Evolutionary conservation across 1,284 basidiomycete genomes (phyloP).

Genomic region (Volvariella surrecta): DNA sequence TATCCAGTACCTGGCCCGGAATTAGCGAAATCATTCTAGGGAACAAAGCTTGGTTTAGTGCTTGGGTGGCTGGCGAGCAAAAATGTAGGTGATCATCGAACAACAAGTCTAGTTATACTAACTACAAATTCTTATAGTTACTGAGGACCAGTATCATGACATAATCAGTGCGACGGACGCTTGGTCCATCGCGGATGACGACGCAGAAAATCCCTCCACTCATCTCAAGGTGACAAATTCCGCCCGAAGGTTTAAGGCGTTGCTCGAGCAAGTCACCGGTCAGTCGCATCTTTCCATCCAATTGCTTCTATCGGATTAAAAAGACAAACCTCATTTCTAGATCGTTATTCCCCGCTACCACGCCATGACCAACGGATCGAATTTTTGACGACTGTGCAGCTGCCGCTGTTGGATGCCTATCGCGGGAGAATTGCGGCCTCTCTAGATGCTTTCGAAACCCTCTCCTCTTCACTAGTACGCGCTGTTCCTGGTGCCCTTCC

Average conservation of each 20-base stretch:
- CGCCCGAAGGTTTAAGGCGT: conserved; percentile 71
- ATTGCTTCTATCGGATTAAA: neutral
- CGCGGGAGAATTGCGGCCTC: conserved; percentile 72
- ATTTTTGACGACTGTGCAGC: conserved; percentile 80
- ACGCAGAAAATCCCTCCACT: conserved; percentile 30
- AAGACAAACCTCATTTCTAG: conserved; percentile 24
- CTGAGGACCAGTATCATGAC: conserved; percentile 73
- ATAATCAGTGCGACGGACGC: conserved; percentile 79
- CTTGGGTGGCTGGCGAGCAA: conserved; percentile 85
- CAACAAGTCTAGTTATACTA: neutral
- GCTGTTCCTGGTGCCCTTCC: conserved; percentile 85
- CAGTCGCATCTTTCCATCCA: conserved; percentile 11
- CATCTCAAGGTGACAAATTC: conserved; percentile 68
- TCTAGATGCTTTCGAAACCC: conserved; percentile 87
- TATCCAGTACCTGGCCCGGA: conserved; percentile 51
- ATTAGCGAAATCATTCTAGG: conserved; percentile 77
- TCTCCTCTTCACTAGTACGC: conserved; percentile 81
- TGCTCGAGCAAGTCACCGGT: conserved; percentile 88
- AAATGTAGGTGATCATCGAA: conserved; percentile 50
- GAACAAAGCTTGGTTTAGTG: conserved; percentile 81
- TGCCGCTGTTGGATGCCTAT: conserved; percentile 79
- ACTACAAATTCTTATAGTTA: conserved; percentile 36
- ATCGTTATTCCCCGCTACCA: conserved; percentile 86
- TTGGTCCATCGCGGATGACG: conserved; percentile 79
- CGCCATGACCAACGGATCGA: conserved; percentile 68